Base-by-base conservation (phyloP, 2,329 filamentous ascomycete genomes). In the Colletotrichum higginsianum region DNA sequence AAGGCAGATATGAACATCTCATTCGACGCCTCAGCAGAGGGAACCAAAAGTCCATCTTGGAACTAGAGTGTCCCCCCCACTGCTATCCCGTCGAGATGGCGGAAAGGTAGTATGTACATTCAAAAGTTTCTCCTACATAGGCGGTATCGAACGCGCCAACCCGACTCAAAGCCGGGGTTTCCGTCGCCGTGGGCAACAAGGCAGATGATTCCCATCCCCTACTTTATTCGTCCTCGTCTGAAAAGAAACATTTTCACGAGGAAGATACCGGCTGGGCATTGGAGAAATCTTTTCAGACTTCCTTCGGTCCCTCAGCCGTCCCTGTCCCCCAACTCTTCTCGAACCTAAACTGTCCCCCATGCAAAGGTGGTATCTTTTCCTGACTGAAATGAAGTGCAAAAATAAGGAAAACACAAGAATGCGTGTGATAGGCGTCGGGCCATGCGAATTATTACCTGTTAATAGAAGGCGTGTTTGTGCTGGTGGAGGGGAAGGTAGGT, bases 291-390 rank as follows among this genome's bases (percentile, higher is more conserved):
- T 35, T 44, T 35, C 60, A 49, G 30, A 38, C 26, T n/a, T 16
- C 21, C 40, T n/a, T 30, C 26, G 38, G 52, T 15, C 40, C 18
- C 26, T 38, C 13, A 9, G 23, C 4, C 15, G 35, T 26, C 23
- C 50, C 23, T 30, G 38, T 40, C 47, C n/a, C 15, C 40, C 8
- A n/a, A n/a, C 47, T 47, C 53, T 12, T 66, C 70, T 71, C 67
- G 53, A 56, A 56, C 67, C 44, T 66, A 42, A 66, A 72, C 61
- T 61, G 38, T 66, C 66, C 50, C 35, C 61, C 61, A 44, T 57
- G 55, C 35, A 44, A 61, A 62, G 62, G 67, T 74, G 73, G 73
- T 74, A 74, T 74, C 73, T 73, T 74, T 73, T 74, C 67, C 73
- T 62, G 66, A 72, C 71, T 66, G 71, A 67, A 71, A 66, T 49